Percentiles rank a stretch among this genome's conserved stretches.
phyloP scores from a whole-genome alignment of 768 basidiomycete genomes.

The Lepiota venenata region DNA sequence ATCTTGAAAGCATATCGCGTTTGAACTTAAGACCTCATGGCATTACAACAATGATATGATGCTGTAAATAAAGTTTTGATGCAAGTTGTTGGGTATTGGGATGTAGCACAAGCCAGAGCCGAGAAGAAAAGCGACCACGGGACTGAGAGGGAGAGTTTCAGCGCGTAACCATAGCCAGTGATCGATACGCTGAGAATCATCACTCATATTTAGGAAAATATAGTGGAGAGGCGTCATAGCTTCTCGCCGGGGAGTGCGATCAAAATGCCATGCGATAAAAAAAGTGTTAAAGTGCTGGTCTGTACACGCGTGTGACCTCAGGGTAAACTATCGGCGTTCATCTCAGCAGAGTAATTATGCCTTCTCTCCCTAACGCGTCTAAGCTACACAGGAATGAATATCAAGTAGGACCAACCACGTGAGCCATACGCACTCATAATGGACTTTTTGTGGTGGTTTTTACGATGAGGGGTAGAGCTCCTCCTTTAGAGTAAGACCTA shows the following conservation, averaged over 20 bases:
- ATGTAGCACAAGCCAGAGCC: not conserved
- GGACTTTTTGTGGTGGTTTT: conserved; percentile 4
- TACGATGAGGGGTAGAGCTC: conserved; percentile 41
- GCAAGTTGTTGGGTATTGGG: too few species aligned
- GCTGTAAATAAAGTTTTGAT: too few species aligned
- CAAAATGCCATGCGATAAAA: conserved; percentile 3
- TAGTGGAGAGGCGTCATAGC: not conserved
- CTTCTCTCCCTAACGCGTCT: not conserved
- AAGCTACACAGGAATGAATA: not conserved
- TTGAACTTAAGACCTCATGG: too few species aligned
- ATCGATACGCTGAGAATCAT: not conserved
- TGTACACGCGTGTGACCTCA: conserved; percentile 4
- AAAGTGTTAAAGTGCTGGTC: not conserved
- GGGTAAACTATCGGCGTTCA: conserved; percentile 2
- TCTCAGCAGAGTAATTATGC: not conserved
- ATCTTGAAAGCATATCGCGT: too few species aligned
- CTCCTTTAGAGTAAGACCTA: conserved; percentile 41
- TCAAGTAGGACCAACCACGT: not conserved
- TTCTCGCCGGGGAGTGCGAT: not conserved
- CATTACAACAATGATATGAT: too few species aligned
- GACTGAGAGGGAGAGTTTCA: not conserved
- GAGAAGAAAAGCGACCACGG: not conserved
- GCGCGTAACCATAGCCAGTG: too few species aligned
- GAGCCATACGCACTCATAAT: conserved; percentile 3
- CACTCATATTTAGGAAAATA: not conserved